Conservation (phyloP, 2,329 filamentous ascomycete species). For the Rhytidhysteron rufulum region DNA sequence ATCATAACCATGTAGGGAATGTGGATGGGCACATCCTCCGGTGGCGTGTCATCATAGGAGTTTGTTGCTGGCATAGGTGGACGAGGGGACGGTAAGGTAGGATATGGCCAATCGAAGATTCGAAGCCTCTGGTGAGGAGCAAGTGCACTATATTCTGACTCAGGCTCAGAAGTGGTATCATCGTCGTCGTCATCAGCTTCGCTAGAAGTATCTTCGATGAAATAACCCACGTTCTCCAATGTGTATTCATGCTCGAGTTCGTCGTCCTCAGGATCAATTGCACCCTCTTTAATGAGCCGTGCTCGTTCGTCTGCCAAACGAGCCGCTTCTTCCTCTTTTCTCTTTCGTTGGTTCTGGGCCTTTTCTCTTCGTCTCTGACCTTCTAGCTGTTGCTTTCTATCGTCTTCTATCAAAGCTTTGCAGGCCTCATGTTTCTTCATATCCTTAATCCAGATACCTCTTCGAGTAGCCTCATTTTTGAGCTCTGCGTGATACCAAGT, state of each 20-base stretch:
- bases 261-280: neutral
- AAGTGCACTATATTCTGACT: constrained; percentile 2
- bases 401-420: constrained; percentile 14
- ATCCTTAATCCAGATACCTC: constrained; percentile 21
- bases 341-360: neutral
- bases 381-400: constrained; percentile 1
- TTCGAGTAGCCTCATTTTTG: constrained; percentile 12
- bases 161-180: constrained; percentile 7
- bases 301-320: neutral
- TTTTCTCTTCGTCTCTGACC: constrained; percentile 5
- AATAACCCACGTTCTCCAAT: constrained; percentile 5
- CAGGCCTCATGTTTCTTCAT: constrained; percentile 28
- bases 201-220: constrained; percentile 11
- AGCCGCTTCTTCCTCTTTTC: neutral
- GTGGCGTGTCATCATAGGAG: neutral
- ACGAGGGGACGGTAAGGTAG: constrained; percentile 7
- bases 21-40: constrained; percentile 8
- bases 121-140: constrained; percentile 15
- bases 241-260: constrained; percentile 1
- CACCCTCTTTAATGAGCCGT: neutral
- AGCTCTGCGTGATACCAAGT: constrained; percentile 20
- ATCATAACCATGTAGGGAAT: constrained; percentile 21
- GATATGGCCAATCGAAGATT: constrained; percentile 25
- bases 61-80: constrained; percentile 1
- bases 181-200: constrained; percentile 9